Conservation (phyloP, 1,284 basidiomycete species). For the Ganoderma lingzhi region DNA sequence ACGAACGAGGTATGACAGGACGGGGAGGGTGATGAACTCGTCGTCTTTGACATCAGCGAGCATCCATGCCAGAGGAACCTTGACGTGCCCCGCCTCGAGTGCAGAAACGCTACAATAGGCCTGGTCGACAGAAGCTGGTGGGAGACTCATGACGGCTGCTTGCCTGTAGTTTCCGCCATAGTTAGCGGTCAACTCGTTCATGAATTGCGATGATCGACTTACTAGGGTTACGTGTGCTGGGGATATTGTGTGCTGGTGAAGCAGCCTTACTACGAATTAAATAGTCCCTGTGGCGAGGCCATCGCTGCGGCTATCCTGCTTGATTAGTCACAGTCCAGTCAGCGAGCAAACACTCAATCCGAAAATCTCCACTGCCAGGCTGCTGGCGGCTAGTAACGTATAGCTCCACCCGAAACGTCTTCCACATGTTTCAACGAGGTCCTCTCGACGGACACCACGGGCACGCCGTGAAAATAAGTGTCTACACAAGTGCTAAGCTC, state of each 20-base stretch:
- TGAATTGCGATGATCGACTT: not conserved
- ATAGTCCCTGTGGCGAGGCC: not conserved
- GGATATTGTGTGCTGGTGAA: not conserved
- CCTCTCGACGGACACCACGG: too few species aligned
- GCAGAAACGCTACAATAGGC: constrained; percentile 51
- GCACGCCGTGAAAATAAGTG: too few species aligned
- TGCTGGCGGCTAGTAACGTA: not conserved
- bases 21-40: constrained; percentile 43
- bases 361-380: not conserved
- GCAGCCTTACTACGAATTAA: not conserved
- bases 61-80: constrained; percentile 45
- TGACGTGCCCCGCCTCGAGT: constrained; percentile 54
- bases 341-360: not conserved
- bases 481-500: too few species aligned
- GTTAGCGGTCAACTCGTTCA: not conserved
- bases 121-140: constrained; percentile 27
- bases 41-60: constrained; percentile 50
- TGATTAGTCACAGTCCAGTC: not conserved
- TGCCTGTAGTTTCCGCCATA: not conserved
- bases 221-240: not conserved
- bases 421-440: not conserved
- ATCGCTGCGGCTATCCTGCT: not conserved
- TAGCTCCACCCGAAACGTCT: not conserved
- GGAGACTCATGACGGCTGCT: constrained; percentile 25
- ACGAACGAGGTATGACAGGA: constrained; percentile 57